These are phyloP conservation scores for Trichoderma oligosporum DNA, from an alignment of 2,329 filamentous ascomycete species.

Conservation along the genomic window DNA sequence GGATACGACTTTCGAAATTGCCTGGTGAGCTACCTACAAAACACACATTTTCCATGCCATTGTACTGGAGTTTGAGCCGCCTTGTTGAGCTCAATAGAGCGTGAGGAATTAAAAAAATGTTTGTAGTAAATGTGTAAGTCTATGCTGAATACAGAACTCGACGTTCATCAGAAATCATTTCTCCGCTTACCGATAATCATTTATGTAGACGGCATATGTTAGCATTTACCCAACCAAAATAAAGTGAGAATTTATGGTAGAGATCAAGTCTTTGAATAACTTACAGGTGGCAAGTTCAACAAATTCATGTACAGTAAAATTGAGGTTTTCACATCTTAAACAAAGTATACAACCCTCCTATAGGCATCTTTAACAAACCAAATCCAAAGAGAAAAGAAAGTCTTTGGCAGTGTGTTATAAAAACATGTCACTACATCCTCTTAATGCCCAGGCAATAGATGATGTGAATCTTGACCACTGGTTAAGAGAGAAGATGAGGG, in stretches of 20 bases:
- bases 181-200: background rate
- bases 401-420: slow-evolving; percentile 24
- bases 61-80: slow-evolving; percentile 27
- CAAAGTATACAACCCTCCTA: slow-evolving; percentile 31
- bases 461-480: slow-evolving; percentile 19
- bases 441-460: slow-evolving; percentile 28
- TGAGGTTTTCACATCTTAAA: slow-evolving; percentile 31
- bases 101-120: slow-evolving; percentile 41
- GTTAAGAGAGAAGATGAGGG: slow-evolving; percentile 25
- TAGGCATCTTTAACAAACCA: slow-evolving; percentile 28
- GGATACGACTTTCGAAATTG: background rate
- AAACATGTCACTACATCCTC: slow-evolving; percentile 28
- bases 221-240: slow-evolving; percentile 29
- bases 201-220: slow-evolving; percentile 27
- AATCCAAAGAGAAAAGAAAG: slow-evolving; percentile 26
- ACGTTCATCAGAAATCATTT: background rate
- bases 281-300: slow-evolving; percentile 22
- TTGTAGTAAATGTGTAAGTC: slow-evolving; percentile 34
- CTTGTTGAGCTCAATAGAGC: slow-evolving; percentile 30
- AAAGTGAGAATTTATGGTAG: slow-evolving; percentile 28
- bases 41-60: slow-evolving; percentile 27
- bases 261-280: slow-evolving; percentile 29
- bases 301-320: slow-evolving; percentile 26
- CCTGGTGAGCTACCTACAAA: background rate
- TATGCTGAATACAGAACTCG: slow-evolving; percentile 7